Evolutionary conservation across 192 early-diverging fungal species (phyloP).

Genomic region (Chytriomyces sp.): DNA sequence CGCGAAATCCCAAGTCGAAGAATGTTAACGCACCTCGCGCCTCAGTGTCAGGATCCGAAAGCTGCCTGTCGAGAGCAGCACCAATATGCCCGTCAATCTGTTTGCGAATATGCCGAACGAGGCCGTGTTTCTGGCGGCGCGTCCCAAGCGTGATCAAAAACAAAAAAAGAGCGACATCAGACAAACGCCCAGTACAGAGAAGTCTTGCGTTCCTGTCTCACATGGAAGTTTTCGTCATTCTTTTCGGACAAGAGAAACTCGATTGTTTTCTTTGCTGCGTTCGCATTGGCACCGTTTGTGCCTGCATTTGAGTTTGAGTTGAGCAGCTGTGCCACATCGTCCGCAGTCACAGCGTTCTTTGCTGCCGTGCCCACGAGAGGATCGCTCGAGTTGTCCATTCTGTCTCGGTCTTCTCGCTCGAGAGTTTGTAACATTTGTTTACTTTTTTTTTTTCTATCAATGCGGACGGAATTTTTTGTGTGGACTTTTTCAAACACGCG

Average conservation of each 20-base stretch:
- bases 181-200: not conserved
- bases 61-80: conserved; percentile 37
- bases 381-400: too few relatives aligned
- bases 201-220: conserved; percentile 10
- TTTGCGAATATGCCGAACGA: conserved; percentile 44
- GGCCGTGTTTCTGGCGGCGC: conserved; percentile 44
- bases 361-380: too few relatives aligned
- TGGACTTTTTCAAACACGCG: too few relatives aligned
- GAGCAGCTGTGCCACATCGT: too few relatives aligned
- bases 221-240: conserved; percentile 54
- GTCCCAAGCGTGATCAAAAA: not conserved
- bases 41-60: not conserved
- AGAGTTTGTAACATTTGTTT: too few relatives aligned
- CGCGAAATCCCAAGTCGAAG: not conserved
- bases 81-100: conserved; percentile 43
- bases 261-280: not conserved
- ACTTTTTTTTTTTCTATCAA: too few relatives aligned
- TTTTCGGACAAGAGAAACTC: conserved; percentile 44
- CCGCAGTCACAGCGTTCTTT: too few relatives aligned
- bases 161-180: not conserved
- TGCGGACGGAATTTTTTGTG: too few relatives aligned
- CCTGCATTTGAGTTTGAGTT: too few relatives aligned
- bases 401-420: too few relatives aligned
- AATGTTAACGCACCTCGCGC: too few relatives aligned
- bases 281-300: too few relatives aligned